Evolutionary conservation across 2,329 filamentous ascomycete genomes (phyloP).

Genomic region (Xylariaceae sp.): DNA sequence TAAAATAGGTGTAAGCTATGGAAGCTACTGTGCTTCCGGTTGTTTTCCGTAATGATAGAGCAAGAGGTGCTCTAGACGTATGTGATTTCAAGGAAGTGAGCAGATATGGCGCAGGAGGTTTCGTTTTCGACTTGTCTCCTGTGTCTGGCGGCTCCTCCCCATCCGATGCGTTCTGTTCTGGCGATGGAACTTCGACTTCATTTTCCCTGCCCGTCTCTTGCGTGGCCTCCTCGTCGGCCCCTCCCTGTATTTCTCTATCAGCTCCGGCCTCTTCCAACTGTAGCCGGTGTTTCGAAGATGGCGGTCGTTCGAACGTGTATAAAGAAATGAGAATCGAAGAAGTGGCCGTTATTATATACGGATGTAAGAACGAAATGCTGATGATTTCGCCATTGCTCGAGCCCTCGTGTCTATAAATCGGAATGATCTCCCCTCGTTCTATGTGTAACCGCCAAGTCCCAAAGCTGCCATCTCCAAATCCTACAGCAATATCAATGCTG

Average conservation of each 20-base stretch:
- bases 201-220: slow-evolving; percentile 1
- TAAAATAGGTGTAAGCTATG: slow-evolving; percentile 79
- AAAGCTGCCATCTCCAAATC: slow-evolving; percentile 68
- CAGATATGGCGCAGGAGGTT: slow-evolving; percentile 46
- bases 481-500: slow-evolving; percentile 57
- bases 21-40: slow-evolving; percentile 65
- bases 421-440: slow-evolving; percentile 38
- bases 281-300: not conserved
- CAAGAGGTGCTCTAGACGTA: slow-evolving; percentile 70
- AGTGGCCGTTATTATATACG: slow-evolving; percentile 76
- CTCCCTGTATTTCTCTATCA: slow-evolving; percentile 6
- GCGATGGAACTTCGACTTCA: not conserved
- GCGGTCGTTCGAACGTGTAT: slow-evolving; percentile 55
- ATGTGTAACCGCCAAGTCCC: slow-evolving; percentile 60
- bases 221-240: slow-evolving; percentile 1
- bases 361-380: slow-evolving; percentile 65
- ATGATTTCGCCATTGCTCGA: slow-evolving; percentile 62
- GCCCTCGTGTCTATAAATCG: slow-evolving; percentile 54
- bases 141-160: not conserved
- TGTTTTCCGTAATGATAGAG: slow-evolving; percentile 72
- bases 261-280: slow-evolving; percentile 1
- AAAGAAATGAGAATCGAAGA: slow-evolving; percentile 67
- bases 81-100: slow-evolving; percentile 77
- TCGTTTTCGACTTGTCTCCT: not conserved
- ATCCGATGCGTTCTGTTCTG: slow-evolving; percentile 3